Evolutionary conservation across 148 eudicot species (phyloP).

Genomic region (Bassia scoparia): DNA sequence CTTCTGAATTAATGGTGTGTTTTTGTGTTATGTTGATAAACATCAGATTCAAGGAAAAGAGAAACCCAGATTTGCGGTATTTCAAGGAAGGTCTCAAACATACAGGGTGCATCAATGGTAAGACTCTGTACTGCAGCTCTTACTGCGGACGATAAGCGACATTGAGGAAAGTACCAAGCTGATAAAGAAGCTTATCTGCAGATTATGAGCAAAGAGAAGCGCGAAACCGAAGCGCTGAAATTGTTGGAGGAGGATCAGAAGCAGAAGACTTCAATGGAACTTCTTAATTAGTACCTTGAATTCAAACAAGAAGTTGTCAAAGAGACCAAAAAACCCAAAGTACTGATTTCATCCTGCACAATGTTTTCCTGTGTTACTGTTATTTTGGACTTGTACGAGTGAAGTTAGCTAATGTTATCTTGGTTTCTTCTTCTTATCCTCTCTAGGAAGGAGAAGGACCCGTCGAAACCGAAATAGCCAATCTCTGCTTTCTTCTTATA

Average conservation of each 20-base stretch:
- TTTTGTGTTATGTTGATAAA: constrained; percentile 5
- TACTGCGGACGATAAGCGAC: constrained; percentile 83
- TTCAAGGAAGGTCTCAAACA: constrained; percentile 71
- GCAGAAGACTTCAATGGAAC: constrained; percentile 84
- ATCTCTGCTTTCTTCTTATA: constrained; percentile 80
- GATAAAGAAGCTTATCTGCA: constrained; percentile 85
- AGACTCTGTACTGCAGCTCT: constrained; percentile 51
- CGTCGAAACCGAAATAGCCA: constrained; percentile 84
- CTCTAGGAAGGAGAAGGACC: constrained; percentile 82
- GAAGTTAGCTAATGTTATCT: neutral
- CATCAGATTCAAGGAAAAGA: constrained; percentile 75
- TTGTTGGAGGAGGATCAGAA: constrained; percentile 83
- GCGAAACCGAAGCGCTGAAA: constrained; percentile 84
- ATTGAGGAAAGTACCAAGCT: constrained; percentile 77
- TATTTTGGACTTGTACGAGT: neutral
- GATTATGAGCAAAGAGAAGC: constrained; percentile 66
- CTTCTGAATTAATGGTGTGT: neutral
- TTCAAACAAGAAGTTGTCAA: constrained; percentile 65
- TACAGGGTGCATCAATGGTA: constrained; percentile 86
- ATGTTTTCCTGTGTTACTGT: neutral
- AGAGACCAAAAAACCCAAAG: constrained; percentile 72
- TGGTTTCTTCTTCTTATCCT: neutral
- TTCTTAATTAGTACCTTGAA: constrained; percentile 85
- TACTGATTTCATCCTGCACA: constrained; percentile 6
- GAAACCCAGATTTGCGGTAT: constrained; percentile 73